Evolutionary conservation across 2,329 filamentous ascomycete species (phyloP).

Genomic region (Daldinia eschscholtzii): DNA sequence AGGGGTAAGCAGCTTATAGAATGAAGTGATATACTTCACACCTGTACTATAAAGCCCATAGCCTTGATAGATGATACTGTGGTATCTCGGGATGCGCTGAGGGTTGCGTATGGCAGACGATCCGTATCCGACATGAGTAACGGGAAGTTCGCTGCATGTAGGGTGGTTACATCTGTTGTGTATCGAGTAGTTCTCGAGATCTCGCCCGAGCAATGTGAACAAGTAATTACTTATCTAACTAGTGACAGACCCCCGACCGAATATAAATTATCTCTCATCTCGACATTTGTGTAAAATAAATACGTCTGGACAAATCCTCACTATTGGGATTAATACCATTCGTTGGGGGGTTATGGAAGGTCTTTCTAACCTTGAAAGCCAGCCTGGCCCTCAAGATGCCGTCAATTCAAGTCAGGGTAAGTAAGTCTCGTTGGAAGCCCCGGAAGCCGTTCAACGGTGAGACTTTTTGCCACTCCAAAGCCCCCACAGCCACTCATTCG

Average conservation of each 20-base stretch:
- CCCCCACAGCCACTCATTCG: no score
- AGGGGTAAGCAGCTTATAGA: no score
- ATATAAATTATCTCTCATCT: background rate
- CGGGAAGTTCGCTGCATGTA: background rate
- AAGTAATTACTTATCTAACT: background rate
- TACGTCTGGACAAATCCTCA: no score
- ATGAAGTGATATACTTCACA: no score
- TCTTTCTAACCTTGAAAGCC: background rate
- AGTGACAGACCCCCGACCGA: background rate
- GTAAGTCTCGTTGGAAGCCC: no score
- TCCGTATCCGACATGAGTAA: background rate
- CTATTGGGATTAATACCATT: background rate
- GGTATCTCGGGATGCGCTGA: background rate
- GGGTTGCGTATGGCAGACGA: background rate
- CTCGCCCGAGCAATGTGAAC: constrained; percentile 17
- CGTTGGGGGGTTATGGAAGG: background rate
- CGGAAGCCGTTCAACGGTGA: no score
- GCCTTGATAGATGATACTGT: background rate
- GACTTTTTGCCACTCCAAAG: no score
- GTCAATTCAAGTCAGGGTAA: background rate
- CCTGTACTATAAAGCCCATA: no score
- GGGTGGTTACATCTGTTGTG: constrained; percentile 15
- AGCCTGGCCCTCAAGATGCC: background rate
- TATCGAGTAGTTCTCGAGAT: background rate
- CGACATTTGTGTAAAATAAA: background rate